These are phyloP conservation scores for Amylocarpus encephaloides DNA, from an alignment of 2,329 filamentous ascomycete genomes.

Conservation along the genomic window DNA sequence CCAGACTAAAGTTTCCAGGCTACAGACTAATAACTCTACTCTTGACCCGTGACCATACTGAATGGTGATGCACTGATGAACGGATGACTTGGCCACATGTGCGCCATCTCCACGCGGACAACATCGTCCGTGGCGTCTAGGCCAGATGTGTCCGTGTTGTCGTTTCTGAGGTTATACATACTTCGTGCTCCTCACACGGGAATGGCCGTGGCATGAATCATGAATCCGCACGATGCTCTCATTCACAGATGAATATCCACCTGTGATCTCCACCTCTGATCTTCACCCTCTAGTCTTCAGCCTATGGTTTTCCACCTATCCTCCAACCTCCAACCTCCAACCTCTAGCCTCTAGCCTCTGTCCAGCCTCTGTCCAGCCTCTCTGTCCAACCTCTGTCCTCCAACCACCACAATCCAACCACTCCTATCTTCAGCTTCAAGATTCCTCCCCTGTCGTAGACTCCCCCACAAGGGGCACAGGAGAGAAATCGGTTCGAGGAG, in stretches of 20 bases:
- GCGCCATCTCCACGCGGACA: background rate
- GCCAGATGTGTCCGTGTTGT: too few relatives aligned
- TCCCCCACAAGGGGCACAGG: constrained; percentile 1
- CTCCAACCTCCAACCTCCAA: background rate
- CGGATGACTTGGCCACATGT: background rate
- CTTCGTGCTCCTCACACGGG: too few relatives aligned
- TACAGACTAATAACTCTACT: too few relatives aligned
- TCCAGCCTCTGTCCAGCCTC: too few relatives aligned
- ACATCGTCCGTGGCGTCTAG: too few relatives aligned
- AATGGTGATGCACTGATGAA: too few relatives aligned
- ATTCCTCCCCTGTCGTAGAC: too few relatives aligned
- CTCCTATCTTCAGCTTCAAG: background rate
- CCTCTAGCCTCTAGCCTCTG: background rate
- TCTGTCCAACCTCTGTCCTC: too few relatives aligned
- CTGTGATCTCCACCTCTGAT: constrained; percentile 19
- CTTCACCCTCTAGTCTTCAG: background rate
- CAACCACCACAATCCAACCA: too few relatives aligned
- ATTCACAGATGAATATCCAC: constrained; percentile 9
- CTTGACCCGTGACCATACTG: too few relatives aligned
- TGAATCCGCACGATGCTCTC: background rate
- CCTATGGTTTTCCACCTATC: constrained; percentile 2
- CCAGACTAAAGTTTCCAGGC: background rate
- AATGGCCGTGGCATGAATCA: constrained; percentile 1
- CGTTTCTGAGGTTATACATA: constrained; percentile 1
- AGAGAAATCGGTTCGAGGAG: constrained; percentile 1